Evolutionary conservation across 805 yeast genomes (phyloP).

Genomic region (Groenewaldozyma tartarivorans): DNA sequence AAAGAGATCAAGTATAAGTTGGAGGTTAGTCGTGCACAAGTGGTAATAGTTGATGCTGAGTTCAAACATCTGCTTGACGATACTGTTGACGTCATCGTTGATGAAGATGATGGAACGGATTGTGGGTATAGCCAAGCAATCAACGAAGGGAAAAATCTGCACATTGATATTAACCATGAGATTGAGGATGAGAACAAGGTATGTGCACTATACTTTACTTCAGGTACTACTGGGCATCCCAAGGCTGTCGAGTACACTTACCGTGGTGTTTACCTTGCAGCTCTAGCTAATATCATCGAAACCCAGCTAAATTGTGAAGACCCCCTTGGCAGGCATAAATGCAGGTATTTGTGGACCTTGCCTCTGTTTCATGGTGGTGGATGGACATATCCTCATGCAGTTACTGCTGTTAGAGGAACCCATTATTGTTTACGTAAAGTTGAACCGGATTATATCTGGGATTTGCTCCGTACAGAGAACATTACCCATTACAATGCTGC

Average conservation of each 20-base stretch:
- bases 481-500: constrained; percentile 30
- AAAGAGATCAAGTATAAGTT: constrained; percentile 24
- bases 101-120: constrained; percentile 10
- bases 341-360: constrained; percentile 29
- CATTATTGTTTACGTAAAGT: constrained; percentile 27
- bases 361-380: constrained; percentile 32
- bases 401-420: constrained; percentile 30
- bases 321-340: constrained; percentile 19
- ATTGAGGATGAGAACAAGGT: constrained; percentile 18
- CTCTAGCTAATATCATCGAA: constrained; percentile 25
- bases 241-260: constrained; percentile 31
- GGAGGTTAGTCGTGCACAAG: constrained; percentile 23
- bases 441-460: constrained; percentile 27
- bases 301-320: constrained; percentile 23
- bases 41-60: constrained; percentile 23
- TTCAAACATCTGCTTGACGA: constrained; percentile 16
- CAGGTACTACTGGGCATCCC: constrained; percentile 30
- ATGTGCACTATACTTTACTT: constrained; percentile 24
- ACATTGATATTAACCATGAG: background rate
- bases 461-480: constrained; percentile 18
- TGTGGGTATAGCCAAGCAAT: constrained; percentile 15
- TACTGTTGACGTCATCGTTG: constrained; percentile 11
- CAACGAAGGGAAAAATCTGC: constrained; percentile 11
- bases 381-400: constrained; percentile 30
- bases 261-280: constrained; percentile 26